These are phyloP conservation scores for Talaromyces amestolkiae DNA, from an alignment of 2,329 filamentous ascomycete genomes.

Conservation along the genomic window DNA sequence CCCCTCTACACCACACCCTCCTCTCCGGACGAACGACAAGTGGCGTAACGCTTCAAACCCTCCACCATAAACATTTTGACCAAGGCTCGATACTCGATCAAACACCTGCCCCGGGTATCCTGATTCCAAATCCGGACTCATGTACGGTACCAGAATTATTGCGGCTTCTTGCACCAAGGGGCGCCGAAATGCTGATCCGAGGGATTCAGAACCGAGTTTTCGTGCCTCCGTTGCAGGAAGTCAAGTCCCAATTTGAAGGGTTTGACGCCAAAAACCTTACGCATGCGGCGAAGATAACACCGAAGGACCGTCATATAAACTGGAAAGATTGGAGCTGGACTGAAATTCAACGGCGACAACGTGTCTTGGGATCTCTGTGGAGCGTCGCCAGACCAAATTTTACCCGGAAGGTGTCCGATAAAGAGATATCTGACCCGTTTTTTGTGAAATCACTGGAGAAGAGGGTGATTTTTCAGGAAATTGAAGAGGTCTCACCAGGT, in stretches of 20 bases:
- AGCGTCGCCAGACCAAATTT: conserved; percentile 38
- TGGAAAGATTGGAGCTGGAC: conserved; percentile 56
- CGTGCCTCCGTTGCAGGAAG: conserved; percentile 56
- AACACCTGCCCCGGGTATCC: conserved; percentile 56
- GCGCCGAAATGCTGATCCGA: conserved; percentile 67
- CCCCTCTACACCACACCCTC: conserved; percentile 83
- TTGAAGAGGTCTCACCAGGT: conserved; percentile 30
- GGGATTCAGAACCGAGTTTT: conserved; percentile 64
- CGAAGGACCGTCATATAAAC: conserved; percentile 61
- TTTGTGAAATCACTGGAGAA: conserved; percentile 24
- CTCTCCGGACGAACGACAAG: conserved; percentile 60
- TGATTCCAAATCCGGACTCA: conserved; percentile 48
- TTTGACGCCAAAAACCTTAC: conserved; percentile 29
- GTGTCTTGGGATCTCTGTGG: conserved; percentile 68
- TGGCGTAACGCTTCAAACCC: conserved; percentile 82
- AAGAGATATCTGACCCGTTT: not conserved
- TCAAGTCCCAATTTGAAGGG: conserved; percentile 28
- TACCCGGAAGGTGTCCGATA: conserved; percentile 21
- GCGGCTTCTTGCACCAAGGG: conserved; percentile 59
- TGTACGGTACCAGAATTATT: conserved; percentile 54
- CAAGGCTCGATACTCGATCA: conserved; percentile 73
- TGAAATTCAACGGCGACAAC: conserved; percentile 55
- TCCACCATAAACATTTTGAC: conserved; percentile 75
- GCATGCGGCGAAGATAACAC: conserved; percentile 71
- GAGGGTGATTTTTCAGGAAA: conserved; percentile 38